phyloP scores from a whole-genome alignment of 495 filamentous ascomycete genomes.

The Annulohypoxylon moriforme region DNA sequence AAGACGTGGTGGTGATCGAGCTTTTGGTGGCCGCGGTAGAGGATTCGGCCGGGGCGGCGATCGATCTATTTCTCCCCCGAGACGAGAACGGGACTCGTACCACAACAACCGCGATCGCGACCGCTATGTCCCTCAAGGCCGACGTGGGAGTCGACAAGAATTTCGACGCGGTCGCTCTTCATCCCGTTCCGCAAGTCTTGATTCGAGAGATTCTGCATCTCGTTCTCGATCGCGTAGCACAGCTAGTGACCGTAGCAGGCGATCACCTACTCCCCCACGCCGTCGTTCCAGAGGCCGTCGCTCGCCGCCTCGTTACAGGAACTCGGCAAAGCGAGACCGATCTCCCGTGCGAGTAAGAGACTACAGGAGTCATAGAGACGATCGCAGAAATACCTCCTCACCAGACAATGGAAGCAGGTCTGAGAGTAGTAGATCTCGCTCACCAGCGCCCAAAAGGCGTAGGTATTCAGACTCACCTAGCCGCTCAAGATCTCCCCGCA shows the following conservation, averaged over 20 bases:
- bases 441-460: slow-evolving; percentile 47
- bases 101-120: slow-evolving; percentile 56
- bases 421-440: slow-evolving; percentile 47
- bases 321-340: slow-evolving; percentile 56
- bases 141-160: slow-evolving; percentile 53
- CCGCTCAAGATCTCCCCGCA: slow-evolving; percentile 52
- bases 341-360: slow-evolving; percentile 50
- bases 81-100: slow-evolving; percentile 57
- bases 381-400: slow-evolving; percentile 49
- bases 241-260: slow-evolving; percentile 46
- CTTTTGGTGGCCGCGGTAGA: slow-evolving; percentile 57
- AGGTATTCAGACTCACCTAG: slow-evolving; percentile 49
- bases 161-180: slow-evolving; percentile 47
- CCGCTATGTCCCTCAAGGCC: slow-evolving; percentile 58
- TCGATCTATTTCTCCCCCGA: slow-evolving; percentile 73
- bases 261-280: slow-evolving; percentile 54
- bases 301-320: slow-evolving; percentile 53
- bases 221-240: slow-evolving; percentile 52
- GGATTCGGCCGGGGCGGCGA: slow-evolving; percentile 56
- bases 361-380: slow-evolving; percentile 40
- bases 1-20: slow-evolving; percentile 61
- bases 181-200: slow-evolving; percentile 43
- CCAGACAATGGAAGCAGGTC: slow-evolving; percentile 37
- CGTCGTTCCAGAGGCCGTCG: slow-evolving; percentile 56
- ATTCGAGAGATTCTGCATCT: slow-evolving; percentile 43